phyloP scores from a whole-genome alignment of 257 asterid genomes.

The Ajuga chamaepitys region DNA sequence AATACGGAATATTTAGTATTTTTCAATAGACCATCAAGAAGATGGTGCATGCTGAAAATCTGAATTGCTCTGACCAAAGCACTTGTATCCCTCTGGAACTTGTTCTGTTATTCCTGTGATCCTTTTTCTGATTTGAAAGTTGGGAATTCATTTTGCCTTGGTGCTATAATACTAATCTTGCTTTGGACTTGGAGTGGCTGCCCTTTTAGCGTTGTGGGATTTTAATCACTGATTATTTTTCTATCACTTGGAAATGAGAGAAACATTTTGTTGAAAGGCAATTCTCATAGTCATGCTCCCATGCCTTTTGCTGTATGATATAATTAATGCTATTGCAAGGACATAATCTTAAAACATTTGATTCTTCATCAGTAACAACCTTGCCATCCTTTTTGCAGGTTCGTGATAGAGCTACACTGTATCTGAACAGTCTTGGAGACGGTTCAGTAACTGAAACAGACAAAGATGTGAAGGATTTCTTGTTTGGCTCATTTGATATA shows the following conservation, averaged over 20 bases:
- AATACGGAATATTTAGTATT: too few species aligned
- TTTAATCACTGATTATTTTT: neutral
- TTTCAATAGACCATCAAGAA: too few species aligned
- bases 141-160: neutral
- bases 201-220: neutral
- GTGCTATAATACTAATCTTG: neutral
- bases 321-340: slow-evolving; percentile 2
- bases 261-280: neutral
- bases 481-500: slow-evolving; percentile 82
- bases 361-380: neutral
- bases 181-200: neutral
- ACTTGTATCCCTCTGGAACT: neutral
- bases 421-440: slow-evolving; percentile 93
- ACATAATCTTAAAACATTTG: too few species aligned
- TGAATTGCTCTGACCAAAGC: neutral
- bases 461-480: slow-evolving; percentile 72
- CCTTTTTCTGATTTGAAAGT: neutral
- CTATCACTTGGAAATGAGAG: neutral
- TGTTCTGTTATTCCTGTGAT: neutral
- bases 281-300: neutral
- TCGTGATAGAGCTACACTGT: slow-evolving; percentile 98
- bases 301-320: neutral
- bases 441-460: slow-evolving; percentile 88
- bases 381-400: slow-evolving; percentile 41
- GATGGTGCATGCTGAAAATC: neutral